Evolutionary conservation across 2,329 filamentous ascomycete genomes (phyloP).

Genomic region (Cladobotryum mycophilum): DNA sequence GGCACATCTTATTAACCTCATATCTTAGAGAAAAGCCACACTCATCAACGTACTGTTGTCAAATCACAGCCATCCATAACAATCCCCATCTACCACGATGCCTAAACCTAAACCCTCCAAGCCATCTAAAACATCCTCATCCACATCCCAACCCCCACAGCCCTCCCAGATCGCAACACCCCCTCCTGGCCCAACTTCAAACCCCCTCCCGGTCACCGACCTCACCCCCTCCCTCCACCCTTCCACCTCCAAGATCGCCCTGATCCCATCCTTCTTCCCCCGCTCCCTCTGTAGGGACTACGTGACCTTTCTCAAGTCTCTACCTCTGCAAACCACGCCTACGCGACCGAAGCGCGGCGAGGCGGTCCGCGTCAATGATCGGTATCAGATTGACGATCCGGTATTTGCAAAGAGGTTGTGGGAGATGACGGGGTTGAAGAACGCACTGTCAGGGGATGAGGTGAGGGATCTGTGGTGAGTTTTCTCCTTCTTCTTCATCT

Average conservation of each 20-base stretch:
- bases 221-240: constrained; percentile 53
- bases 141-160: constrained; percentile 10
- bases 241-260: constrained; percentile 56
- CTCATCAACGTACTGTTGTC: background rate
- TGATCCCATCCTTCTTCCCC: constrained; percentile 70
- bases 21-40: too few species aligned
- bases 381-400: constrained; percentile 74
- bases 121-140: constrained; percentile 13
- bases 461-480: constrained; percentile 39
- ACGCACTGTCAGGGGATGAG: constrained; percentile 43
- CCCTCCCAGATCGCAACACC: constrained; percentile 20
- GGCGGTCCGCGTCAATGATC: constrained; percentile 80
- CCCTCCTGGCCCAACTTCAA: constrained; percentile 65
- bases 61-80: background rate
- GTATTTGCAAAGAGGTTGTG: constrained; percentile 70
- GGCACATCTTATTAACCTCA: too few species aligned
- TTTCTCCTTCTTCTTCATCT: background rate
- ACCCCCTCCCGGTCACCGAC: constrained; percentile 61
- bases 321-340: constrained; percentile 73
- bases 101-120: constrained; percentile 29
- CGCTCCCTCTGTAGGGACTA: constrained; percentile 69
- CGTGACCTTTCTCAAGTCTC: constrained; percentile 60
- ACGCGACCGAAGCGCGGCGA: constrained; percentile 72
- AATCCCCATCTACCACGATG: constrained; percentile 19
- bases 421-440: constrained; percentile 67